Base-by-base conservation (phyloP, 2,329 filamentous ascomycete genomes). In the Grosmannia huntii region DNA sequence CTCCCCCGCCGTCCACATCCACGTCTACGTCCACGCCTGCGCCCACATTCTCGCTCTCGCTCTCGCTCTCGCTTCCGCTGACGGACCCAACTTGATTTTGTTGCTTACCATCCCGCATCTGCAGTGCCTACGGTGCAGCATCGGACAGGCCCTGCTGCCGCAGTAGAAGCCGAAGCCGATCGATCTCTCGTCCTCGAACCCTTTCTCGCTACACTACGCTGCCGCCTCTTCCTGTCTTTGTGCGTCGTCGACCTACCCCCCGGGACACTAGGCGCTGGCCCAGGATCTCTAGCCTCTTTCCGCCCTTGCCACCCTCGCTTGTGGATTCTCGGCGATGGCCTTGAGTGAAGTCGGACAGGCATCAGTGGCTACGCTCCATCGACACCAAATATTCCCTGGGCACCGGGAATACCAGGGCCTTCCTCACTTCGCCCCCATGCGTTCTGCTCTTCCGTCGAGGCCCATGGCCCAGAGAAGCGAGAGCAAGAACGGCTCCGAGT, bases 401-500 rank as follows among this genome's bases (percentile, higher is more conserved):
- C n/a, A 36, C 49, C 11, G 10, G 23, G 5, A 21, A n/a, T 41
- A 23, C 25, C 44, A 25, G 19, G n/a, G 31, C 49, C 25, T 25
- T 31, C 27, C 27, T 25, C 38, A 38, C 36, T 27, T 51, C 33
- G 14, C 50, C 52, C 14, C 51, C 60, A 63, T 63, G 62, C 62
- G 60, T 19, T 62, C 62, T 23, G 65, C 66, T n/a, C 62, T 67
- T 23, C 66, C 66, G 2, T 59, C 63, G 11, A 59, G 65, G 55
- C 64, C 65, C 6, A 62, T 65, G 60, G 57, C 64, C 28, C 60
- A 62, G n/a, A 27, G 49, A 48, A 23, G n/a, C 56, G 49, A 49
- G 50, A 21, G 9, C 44, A 65, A 64, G 53, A 49, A 28, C 27
- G 56, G 57, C 11, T 36, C 52, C n/a, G 53, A 60, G 11, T 49